Conservation (phyloP, 495 filamentous ascomycete species). For the Tuber aestivum region DNA sequence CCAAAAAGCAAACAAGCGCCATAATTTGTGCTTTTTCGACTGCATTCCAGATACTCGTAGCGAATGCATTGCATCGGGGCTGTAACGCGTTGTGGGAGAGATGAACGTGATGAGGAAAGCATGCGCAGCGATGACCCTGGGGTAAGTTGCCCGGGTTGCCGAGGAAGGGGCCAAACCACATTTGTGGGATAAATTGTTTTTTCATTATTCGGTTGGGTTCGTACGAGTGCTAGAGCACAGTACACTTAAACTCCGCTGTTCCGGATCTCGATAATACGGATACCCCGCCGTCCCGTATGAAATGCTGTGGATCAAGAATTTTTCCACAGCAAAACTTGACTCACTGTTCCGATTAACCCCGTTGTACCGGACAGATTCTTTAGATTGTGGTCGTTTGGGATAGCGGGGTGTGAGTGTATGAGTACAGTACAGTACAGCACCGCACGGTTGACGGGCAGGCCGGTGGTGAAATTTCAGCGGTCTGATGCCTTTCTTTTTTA, state of each 20-base stretch:
- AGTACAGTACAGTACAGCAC: too few relatives aligned
- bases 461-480: background rate
- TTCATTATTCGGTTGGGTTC: background rate
- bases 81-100: background rate
- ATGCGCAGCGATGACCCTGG: constrained; percentile 1
- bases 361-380: too few relatives aligned
- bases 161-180: background rate
- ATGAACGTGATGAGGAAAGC: background rate
- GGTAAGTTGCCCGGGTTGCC: background rate
- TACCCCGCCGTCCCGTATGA: too few relatives aligned
- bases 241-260: too few relatives aligned
- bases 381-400: too few relatives aligned
- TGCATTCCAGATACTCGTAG: constrained; percentile 15
- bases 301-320: too few relatives aligned
- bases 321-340: too few relatives aligned
- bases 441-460: background rate
- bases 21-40: constrained; percentile 28
- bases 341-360: too few relatives aligned
- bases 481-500: background rate
- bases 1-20: constrained; percentile 19
- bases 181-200: background rate
- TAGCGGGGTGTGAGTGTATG: too few relatives aligned
- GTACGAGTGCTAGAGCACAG: too few relatives aligned
- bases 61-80: background rate
- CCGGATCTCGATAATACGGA: too few relatives aligned